Base-by-base conservation (phyloP, 1,284 basidiomycete genomes). In the Schizophyllum commune region DNA sequence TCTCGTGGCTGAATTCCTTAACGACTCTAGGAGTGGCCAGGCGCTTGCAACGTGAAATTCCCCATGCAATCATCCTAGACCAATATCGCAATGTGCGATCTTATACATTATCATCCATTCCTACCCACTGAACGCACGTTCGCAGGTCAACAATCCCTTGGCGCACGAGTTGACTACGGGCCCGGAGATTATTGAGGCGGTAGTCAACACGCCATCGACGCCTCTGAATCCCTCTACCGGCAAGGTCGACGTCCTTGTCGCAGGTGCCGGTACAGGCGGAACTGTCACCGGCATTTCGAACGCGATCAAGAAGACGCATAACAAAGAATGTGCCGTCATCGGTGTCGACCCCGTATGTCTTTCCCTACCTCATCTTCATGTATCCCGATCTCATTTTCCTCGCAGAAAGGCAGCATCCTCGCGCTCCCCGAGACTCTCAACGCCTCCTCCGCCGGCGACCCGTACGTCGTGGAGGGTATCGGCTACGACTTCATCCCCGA, bases 261-360 rank as follows among this genome's bases (percentile, higher is more conserved):
- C 89, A 5, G 89, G 94, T 5, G 93, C 95, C 9, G 96, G 96
- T 7, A 99, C 96, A 0, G 96, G 96, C 32, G 96, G 96, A 8
- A 98, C 96, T 0, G 79, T 99, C 64, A 92, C 91, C 19, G 96
- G 96, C 4, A 74, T 96, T 32, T 90, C 93, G 5, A 82, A 87
- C 34, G 92, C 91, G 1, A 79, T 98, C 69, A 91, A 92, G 76
- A 89, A 88, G 69, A 77, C 72, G 4, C 89, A 92, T 68, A 92
- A 92, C 69, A 74, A 82, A 32, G 75, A 84, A 21, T 89, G 85
- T 67, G 74, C 84, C 34, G 82, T 97, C 17, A 83, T 99, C n/a
- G 96, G 86, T 4, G 82, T 95, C 32, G 96, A 99, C 76, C 96
- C 96, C 32, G 91, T 95, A 67, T 59, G 86, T 74, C 15, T 54